Base-by-base conservation (phyloP, 768 basidiomycete species). In the Psilocybe azurescens region DNA sequence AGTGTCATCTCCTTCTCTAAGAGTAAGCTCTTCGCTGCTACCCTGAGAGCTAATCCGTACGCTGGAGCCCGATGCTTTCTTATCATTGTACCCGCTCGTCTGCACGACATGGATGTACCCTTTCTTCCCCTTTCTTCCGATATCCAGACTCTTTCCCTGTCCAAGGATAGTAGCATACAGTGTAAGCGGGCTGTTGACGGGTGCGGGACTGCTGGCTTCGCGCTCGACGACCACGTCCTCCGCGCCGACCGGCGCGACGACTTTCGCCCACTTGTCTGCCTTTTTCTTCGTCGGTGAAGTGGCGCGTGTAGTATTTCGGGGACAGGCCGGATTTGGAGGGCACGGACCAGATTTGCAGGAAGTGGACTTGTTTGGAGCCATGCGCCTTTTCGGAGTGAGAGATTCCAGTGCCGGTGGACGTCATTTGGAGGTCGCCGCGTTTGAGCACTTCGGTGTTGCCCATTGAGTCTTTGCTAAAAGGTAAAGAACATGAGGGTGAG, bases 361-460 rank as follows among this genome's bases (percentile, higher is more conserved):
- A 84, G 63, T 84, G 84, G 5, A 81, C 83, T 54, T 74, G 75
- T 41, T 73, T 73, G 38, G 69, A 53, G 18, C 82, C 81, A 58
- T 82, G 69, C 1, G 80, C 74, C 49, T 83, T 82, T 71, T 86
- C 83, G 33, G 89, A 89, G 74, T 98, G 96, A 0, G 87, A 82
- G 69, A 98, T 97, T 3, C 97, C 97, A 0, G 90, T 95, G 10
- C 96, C 96, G 0, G 96, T 88, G 1, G 91, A 94, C 2, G 95
- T 95, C 78, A 97, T 86, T 74, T 98, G 96, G 33, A 98, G 67
- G 67, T 94, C 91, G 1, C 97, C 97, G 16, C 94, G 87, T 72
- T 89, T 88, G 71, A 98, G 85, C 61, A 95, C 81, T 73, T 99
- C 97, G 58, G 84, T 83, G 77, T 97, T 97, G 41, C 90, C 89